These are phyloP conservation scores for Diaporthe caulivora DNA, from an alignment of 2,329 filamentous ascomycete genomes.

Conservation along the genomic window DNA sequence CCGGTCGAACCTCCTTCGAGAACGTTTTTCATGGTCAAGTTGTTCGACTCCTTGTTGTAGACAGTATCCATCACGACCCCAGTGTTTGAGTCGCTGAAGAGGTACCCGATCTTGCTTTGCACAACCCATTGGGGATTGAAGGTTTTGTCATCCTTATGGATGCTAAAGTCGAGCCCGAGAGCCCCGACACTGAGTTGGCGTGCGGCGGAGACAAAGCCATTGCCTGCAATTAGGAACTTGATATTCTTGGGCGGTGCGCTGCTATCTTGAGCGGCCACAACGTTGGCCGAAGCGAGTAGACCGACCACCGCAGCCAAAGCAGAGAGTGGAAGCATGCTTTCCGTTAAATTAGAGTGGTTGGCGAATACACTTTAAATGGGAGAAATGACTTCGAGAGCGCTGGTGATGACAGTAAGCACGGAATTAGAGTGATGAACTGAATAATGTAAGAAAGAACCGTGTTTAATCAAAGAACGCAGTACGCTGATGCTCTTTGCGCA, in stretches of 20 bases:
- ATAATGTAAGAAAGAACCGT: background rate
- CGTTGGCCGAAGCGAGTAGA: background rate
- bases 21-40: background rate
- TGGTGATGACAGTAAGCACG: background rate
- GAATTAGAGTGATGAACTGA: background rate
- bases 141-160: background rate
- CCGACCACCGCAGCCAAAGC: background rate
- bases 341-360: background rate
- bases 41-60: background rate
- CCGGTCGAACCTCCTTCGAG: background rate
- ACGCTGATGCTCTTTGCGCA: background rate
- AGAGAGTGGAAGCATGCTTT: background rate
- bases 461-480: background rate
- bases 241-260: background rate
- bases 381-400: background rate
- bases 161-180: background rate
- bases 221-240: background rate
- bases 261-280: background rate
- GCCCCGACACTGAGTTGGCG: background rate
- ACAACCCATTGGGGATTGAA: background rate
- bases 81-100: background rate
- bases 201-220: background rate
- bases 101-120: background rate
- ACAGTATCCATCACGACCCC: background rate
- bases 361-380: background rate